Evolutionary conservation across 768 basidiomycete species (phyloP), one percentile per base, ranked within the genome.

Genomic region (Coprinopsis marcescibilis): DNA sequence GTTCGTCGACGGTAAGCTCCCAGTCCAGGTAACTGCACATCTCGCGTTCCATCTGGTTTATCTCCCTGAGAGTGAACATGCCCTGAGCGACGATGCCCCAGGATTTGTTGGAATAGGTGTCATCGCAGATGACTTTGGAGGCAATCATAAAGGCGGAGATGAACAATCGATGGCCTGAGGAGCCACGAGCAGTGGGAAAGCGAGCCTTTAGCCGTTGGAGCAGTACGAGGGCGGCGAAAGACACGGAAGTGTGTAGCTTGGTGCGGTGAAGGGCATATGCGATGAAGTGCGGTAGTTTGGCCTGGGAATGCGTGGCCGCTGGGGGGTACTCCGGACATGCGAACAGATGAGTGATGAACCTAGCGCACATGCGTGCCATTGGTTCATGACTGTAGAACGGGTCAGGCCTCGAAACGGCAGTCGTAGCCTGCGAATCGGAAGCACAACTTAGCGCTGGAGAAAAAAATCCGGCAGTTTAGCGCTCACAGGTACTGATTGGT

Each of bases 21-120:
- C 92, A 97, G 61, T 95, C 93, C 35, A 99, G 70, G 59, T 97
- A 98, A 13, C 79, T 72, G 57, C 76, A 91, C 84, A 96, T 92
- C 66, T 94, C 91, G 19, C 90, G 71, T 69, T 94, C 92, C 91
- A 94, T 93, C 72, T 94, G 91, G 64, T 96, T 96, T 59, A 96
- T 85, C 73, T 94, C 92, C 37, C 86, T 76, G 5, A 94, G 68
- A 2, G 72, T 75, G 57, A 93, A 94, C 79, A 91, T 84, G 23
- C 80, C 83, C 63, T 93, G 89, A 0, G 87, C 90, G 32, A 94
- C 91, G 36, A 93, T 85, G 4, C 80, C 78, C 91, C 91, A 94
- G 0, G 85, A 88, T 60, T 91, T 90, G 76, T 93, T 93, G 13
- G 86, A 89, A 62, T 93, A 94, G 0, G 89, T 93, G 56, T 93